Conservation (phyloP, 305 asterid species). For the Striga hermonthica region DNA sequence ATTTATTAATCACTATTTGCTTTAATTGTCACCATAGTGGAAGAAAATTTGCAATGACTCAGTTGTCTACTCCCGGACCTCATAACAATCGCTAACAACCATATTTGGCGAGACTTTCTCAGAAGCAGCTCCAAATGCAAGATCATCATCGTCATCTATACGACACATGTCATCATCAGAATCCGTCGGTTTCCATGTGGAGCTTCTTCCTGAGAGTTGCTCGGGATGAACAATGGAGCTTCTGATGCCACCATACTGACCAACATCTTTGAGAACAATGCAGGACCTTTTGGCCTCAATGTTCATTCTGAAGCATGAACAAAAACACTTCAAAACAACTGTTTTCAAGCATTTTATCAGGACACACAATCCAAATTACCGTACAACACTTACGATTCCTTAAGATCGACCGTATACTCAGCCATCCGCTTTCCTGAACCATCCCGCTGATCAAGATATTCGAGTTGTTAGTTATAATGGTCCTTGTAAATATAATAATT, state of each 20-base stretch:
- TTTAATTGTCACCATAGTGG: background rate
- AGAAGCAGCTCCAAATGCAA: conserved; percentile 48
- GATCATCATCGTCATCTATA: conserved; percentile 60
- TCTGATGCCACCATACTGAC: conserved; percentile 39
- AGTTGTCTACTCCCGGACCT: conserved; percentile 44
- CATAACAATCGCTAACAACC: conserved; percentile 46
- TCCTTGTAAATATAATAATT: background rate
- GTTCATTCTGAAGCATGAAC: conserved; percentile 49
- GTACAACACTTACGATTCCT: conserved; percentile 53
- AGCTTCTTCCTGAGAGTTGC: conserved; percentile 44
- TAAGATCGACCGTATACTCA: conserved; percentile 44
- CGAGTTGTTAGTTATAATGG: conserved; percentile 23
- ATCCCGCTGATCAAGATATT: conserved; percentile 41
- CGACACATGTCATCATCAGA: conserved; percentile 75
- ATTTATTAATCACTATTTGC: conserved; percentile 28
- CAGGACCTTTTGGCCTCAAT: conserved; percentile 48
- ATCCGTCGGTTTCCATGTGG: conserved; percentile 55
- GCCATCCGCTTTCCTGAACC: conserved; percentile 45
- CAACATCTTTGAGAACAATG: conserved; percentile 57
- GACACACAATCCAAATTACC: background rate
- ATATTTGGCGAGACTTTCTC: conserved; percentile 39
- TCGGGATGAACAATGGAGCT: conserved; percentile 48
- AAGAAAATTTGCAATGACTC: conserved; percentile 8
- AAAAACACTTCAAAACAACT: conserved; percentile 20
- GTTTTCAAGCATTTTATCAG: conserved; percentile 16